Evolutionary conservation across 2,329 filamentous ascomycete genomes (phyloP).

Genomic region (Lasiodiplodia theobromae): DNA sequence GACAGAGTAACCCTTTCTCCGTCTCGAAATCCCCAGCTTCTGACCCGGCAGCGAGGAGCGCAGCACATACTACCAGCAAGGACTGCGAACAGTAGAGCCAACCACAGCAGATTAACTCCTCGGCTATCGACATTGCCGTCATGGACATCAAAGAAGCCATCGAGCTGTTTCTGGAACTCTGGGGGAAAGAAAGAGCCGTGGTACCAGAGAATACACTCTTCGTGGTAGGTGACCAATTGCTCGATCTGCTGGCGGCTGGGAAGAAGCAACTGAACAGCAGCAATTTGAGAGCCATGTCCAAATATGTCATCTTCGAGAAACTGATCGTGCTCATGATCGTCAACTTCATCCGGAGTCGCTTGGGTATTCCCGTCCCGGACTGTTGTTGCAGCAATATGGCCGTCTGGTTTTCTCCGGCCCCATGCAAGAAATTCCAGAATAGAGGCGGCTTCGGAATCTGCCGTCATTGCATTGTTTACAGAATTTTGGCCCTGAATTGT

Average conservation of each 20-base stretch:
- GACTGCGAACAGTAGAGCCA: slow-evolving; percentile 54
- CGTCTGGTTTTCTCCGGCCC: slow-evolving; percentile 54
- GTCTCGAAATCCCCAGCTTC: slow-evolving; percentile 54
- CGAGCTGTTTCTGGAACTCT: slow-evolving; percentile 48
- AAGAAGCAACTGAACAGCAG: slow-evolving; percentile 48
- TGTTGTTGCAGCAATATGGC: slow-evolving; percentile 35
- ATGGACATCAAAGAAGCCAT: slow-evolving; percentile 47
- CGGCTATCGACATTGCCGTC: slow-evolving; percentile 43
- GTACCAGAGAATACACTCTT: slow-evolving; percentile 48
- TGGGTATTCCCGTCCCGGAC: slow-evolving; percentile 8
- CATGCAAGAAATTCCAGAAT: slow-evolving; percentile 59
- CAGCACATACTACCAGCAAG: slow-evolving; percentile 54
- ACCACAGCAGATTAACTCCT: slow-evolving; percentile 54
- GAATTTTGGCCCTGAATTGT: background rate
- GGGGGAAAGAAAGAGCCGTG: slow-evolving; percentile 50
- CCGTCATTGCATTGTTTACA: background rate
- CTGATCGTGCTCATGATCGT: background rate
- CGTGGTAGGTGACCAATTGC: slow-evolving; percentile 49
- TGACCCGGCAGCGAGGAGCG: slow-evolving; percentile 45
- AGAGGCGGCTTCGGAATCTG: slow-evolving; percentile 50
- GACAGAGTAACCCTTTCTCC: slow-evolving; percentile 52
- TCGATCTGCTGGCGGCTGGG: slow-evolving; percentile 39
- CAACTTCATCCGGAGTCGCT: background rate
- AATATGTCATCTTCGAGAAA: slow-evolving; percentile 30
- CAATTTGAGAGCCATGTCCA: slow-evolving; percentile 33